Percentiles rank a stretch among this genome's conserved stretches.
phyloP scores from a whole-genome alignment of 495 filamentous ascomycete genomes.

The Aspergillus avenaceus region DNA sequence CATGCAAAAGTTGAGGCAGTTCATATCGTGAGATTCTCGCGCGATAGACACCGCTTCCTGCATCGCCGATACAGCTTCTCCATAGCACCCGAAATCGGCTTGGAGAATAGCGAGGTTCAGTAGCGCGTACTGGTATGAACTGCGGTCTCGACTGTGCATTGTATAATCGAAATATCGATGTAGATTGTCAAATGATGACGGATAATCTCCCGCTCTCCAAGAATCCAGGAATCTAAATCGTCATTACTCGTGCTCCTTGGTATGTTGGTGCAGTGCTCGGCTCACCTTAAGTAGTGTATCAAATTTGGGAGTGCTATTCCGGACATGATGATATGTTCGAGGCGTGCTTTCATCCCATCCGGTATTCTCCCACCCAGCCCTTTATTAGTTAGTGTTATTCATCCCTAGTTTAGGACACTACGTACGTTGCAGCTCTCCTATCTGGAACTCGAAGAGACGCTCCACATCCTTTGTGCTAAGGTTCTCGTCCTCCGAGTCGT shows the following conservation, averaged over 20 bases:
- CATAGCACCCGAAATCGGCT: conserved; percentile 89
- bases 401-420: conserved; percentile 5
- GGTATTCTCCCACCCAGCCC: conserved; percentile 68
- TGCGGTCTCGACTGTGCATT: conserved; percentile 78
- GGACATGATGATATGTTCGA: conserved; percentile 62
- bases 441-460: conserved; percentile 79
- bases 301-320: conserved; percentile 65
- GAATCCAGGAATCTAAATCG: conserved; percentile 71
- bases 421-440: conserved; percentile 80
- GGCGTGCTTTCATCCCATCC: conserved; percentile 58
- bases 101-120: conserved; percentile 90
- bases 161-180: conserved; percentile 98
- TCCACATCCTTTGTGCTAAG: conserved; percentile 83
- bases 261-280: neutral
- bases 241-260: conserved; percentile 2
- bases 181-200: conserved; percentile 82
- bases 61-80: conserved; percentile 89
- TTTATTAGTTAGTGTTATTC: conserved; percentile 29
- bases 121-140: conserved; percentile 96
- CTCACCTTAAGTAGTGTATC: conserved; percentile 71
- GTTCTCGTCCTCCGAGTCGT: conserved; percentile 38
- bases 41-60: conserved; percentile 88
- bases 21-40: conserved; percentile 85
- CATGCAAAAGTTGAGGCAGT: conserved; percentile 89
- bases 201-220: conserved; percentile 88